Base-by-base conservation (phyloP, 495 filamentous ascomycete genomes). In the Penicillium ochrochloron region DNA sequence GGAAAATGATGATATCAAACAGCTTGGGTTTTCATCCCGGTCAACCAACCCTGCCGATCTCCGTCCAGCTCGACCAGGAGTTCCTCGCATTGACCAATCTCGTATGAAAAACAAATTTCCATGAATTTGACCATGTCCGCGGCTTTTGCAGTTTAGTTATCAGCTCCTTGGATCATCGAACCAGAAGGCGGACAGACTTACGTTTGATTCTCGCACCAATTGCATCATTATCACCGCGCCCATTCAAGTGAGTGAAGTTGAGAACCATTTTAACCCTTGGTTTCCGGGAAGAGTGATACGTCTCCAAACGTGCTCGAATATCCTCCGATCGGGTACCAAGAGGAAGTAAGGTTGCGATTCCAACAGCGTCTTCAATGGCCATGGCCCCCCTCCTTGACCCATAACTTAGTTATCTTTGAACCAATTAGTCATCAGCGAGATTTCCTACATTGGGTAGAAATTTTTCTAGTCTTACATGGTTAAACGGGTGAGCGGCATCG, bases 291-390 rank as follows among this genome's bases (percentile, higher is more conserved):
- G 37, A 41, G 15, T 41, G 37, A 6, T 89, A 91, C 9, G 89
- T 61, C 63, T 75, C 69, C 17, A 89, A 70, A 2, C 85, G 77
- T 3, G 73, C 70, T 0, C 77, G 67, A 12, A 90, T 73, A 8
- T 85, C 81, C 2, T 66, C 59, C 0, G 65, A 23, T 3, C 60
- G 53, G 0, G 78, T 85, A 0, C 79, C 82, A 15, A 63, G 12
- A 0, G 83, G 82, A 4, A 90, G 75, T 2, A 89, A 68, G 15
- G 80, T 78, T 8, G 79, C 82, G 1, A 90, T 74, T 6, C 83
- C 77, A 0, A 84, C 82, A 5, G 37, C 37, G 83, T 90, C 87
- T 68, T 91, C 87, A 37, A 88, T 84, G 0, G 84, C 84, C 69
- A 83, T 80, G 1, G 78, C 83, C 14, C 83, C 14, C 73, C 84